These are phyloP conservation scores for Acacia crassicarpa DNA, from an alignment of 306 rosid genomes.

Conservation along the genomic window DNA sequence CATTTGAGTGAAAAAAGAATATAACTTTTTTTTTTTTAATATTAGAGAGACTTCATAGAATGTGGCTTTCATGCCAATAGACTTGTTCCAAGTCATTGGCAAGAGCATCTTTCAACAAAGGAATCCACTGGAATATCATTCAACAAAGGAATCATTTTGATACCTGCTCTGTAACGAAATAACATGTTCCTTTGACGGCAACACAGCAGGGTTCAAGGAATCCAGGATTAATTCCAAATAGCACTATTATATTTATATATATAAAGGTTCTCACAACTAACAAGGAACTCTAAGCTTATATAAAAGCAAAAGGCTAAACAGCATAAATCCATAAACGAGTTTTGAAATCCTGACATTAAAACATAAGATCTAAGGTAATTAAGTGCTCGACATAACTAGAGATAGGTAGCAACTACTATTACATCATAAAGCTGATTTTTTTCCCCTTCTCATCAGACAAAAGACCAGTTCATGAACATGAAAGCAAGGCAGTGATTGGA, in stretches of 20 bases:
- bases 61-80: neutral
- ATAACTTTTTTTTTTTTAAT: no score
- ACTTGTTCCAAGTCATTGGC: no score
- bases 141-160: neutral
- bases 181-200: neutral
- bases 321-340: neutral
- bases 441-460: slow-evolving; percentile 43
- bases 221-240: neutral
- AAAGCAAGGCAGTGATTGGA: slow-evolving; percentile 93
- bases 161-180: neutral
- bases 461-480: slow-evolving; percentile 96
- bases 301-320: neutral
- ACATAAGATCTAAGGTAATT: slow-evolving; percentile 34
- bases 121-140: neutral
- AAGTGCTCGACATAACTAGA: slow-evolving; percentile 38
- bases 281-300: neutral
- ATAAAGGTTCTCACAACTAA: neutral
- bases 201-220: neutral
- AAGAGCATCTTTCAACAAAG: neutral
- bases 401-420: neutral
- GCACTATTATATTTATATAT: neutral
- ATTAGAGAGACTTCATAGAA: no score
- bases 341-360: slow-evolving; percentile 44
- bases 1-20: no score
- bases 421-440: neutral